Evolutionary conservation across 176 grass and related monocot species (phyloP), one percentile per base, ranked within the genome.

Genomic region (Zizania latifolia): DNA sequence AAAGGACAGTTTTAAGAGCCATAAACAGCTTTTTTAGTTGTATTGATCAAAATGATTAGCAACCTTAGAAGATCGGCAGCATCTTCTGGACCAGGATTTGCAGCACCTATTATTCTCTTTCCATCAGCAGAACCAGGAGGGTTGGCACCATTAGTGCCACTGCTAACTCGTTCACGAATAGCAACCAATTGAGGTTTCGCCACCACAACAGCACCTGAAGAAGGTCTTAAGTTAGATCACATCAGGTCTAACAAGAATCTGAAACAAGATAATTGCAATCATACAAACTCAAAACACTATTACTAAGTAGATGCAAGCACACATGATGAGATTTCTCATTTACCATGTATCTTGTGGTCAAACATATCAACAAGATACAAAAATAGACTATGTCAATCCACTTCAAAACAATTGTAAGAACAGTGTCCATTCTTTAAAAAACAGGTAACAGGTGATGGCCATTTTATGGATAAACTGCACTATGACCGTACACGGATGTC

Each of bases 11-110:
- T 43, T 78, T 24, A 19, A 79, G 10, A 74, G 2, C 1, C 23
- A 26, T 24, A 22, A 23, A 77, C 8, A 17, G 21, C 2, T 74
- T 2, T 40, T 21, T 37, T 26, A 6, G 1, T 48, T 44, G 17
- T 19, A 8, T 27, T 43, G 1, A 8, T 14, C 12, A 45, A 69
- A 5, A 14, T 29, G 8, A 57, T 0, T 1, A 78, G 46, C 58
- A 90, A 99, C 95, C 95, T 99, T 33, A 99, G 76, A 78, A 99
- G 89, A 46, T 94, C 89, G 6, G 89, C 84, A 78, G 91, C 95
- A 77, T 99, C 95, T 82, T 94, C 86, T 31, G 86, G 86, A 11
- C 92, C 89, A 44, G 89, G 95, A 86, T 94, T 98, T 43, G 95
- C 72, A 22, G 91, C 91, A 39, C 89, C 84, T 35, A 99, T 86